Percentiles rank a stretch among this genome's conserved stretches.
phyloP scores from a whole-genome alignment of 2,329 filamentous ascomycete genomes.

The Exophiala aquamarina region DNA sequence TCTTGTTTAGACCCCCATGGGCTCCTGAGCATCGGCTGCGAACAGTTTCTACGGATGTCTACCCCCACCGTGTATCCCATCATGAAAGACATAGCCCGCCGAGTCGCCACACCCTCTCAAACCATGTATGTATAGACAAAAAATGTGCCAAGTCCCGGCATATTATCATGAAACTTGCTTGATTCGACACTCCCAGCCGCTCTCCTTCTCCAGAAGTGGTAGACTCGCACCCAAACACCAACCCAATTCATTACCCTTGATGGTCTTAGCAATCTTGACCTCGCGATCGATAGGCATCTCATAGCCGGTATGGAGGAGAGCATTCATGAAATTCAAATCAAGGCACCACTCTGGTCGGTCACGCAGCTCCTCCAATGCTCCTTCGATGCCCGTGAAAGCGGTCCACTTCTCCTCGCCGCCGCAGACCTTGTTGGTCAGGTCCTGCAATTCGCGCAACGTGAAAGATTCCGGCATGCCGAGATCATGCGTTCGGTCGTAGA shows the following conservation, averaged over 20 bases:
- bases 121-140: not conserved
- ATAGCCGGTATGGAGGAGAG: slow-evolving; percentile 89
- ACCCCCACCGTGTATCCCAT: too few species aligned
- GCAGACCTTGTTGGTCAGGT: slow-evolving; percentile 82
- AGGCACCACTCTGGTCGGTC: slow-evolving; percentile 88
- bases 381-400: slow-evolving; percentile 72
- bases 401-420: slow-evolving; percentile 75
- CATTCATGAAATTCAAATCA: slow-evolving; percentile 95
- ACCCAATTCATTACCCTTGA: slow-evolving; percentile 92
- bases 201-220: slow-evolving; percentile 75
- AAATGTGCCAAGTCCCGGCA: too few species aligned
- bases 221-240: slow-evolving; percentile 97
- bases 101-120: too few species aligned
- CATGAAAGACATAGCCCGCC: too few species aligned
- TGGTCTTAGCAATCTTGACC: slow-evolving; percentile 98
- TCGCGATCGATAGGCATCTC: slow-evolving; percentile 97
- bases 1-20: too few species aligned
- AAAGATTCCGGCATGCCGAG: slow-evolving; percentile 99
- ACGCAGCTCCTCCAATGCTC: slow-evolving; percentile 75
- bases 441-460: slow-evolving; percentile 84
- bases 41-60: too few species aligned
- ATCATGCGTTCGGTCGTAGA: slow-evolving; percentile 90
- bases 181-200: slow-evolving; percentile 88
- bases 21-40: too few species aligned
- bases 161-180: slow-evolving; percentile 70